Evolutionary conservation across 257 asterid species (phyloP).

Genomic region (Solanum acaule): DNA sequence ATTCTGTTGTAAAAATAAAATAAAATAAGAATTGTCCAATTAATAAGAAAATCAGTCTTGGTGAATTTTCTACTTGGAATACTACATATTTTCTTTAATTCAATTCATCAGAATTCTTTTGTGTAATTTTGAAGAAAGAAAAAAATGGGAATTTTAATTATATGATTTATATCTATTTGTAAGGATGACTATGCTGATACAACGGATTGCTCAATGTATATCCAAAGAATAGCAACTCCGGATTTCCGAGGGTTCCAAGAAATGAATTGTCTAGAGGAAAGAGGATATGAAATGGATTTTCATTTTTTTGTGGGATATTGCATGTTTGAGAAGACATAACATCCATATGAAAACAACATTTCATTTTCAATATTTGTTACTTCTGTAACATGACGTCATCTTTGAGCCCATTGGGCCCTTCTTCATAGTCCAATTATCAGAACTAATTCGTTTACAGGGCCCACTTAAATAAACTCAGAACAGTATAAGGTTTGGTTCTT

Average conservation of each 20-base stretch:
- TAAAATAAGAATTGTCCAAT: not conserved
- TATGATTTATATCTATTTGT: not conserved
- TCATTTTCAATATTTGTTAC: not conserved
- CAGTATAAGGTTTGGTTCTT: not conserved
- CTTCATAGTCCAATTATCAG: not conserved
- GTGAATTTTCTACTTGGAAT: not conserved
- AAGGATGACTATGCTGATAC: not conserved
- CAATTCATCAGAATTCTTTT: not conserved
- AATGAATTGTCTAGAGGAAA: not conserved
- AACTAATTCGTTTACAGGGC: not conserved
- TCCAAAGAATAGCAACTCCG: not conserved
- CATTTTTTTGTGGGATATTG: not conserved
- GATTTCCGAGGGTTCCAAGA: not conserved
- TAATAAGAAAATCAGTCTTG: not conserved
- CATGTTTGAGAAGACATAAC: not conserved
- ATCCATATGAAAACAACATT: not conserved
- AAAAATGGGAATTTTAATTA: not conserved
- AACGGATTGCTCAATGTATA: rapidly evolving
- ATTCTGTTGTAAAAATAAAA: not conserved
- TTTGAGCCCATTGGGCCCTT: not conserved
- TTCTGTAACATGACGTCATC: not conserved
- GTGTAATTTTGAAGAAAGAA: not conserved
- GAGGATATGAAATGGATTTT: not conserved
- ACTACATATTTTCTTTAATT: not conserved
- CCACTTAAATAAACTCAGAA: not conserved